Percentiles rank a stretch among this genome's conserved stretches.
Evolutionary conservation across 257 asterid species (phyloP).

Genomic region (Orobanche coerulescens): DNA sequence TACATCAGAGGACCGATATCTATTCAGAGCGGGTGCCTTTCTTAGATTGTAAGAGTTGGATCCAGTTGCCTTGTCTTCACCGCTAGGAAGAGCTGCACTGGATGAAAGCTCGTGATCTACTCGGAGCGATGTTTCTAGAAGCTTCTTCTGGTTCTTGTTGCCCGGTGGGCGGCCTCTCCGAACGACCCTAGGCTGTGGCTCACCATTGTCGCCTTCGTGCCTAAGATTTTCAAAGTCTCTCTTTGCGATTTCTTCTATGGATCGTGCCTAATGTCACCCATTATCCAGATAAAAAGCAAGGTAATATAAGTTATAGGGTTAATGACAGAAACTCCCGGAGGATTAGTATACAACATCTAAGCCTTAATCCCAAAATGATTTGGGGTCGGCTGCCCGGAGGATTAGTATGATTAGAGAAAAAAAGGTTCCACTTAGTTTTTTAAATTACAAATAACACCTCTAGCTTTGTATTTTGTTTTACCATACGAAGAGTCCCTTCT

Average conservation of each 20-base stretch:
- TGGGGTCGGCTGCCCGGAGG: too few relatives aligned
- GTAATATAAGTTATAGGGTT: not conserved
- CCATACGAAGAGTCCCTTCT: too few relatives aligned
- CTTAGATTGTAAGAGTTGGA: constrained; percentile 75
- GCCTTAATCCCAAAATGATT: too few relatives aligned
- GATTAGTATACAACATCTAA: too few relatives aligned
- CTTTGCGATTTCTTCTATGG: constrained; percentile 77
- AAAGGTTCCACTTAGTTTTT: not conserved
- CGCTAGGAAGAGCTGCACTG: constrained; percentile 47
- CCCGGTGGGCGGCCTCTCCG: constrained; percentile 96
- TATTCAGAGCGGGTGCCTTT: constrained; percentile 44
- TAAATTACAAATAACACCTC: not conserved
- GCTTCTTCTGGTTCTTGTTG: constrained; percentile 62
- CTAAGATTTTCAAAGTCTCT: constrained; percentile 78
- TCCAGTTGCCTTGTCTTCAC: constrained; percentile 53
- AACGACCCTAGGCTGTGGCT: constrained; percentile 85
- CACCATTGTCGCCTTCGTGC: constrained; percentile 87
- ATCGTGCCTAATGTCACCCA: constrained; percentile 53
- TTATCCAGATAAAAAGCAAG: constrained; percentile 17
- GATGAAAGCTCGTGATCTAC: constrained; percentile 49
- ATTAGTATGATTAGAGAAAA: not conserved
- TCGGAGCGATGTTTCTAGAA: constrained; percentile 46
- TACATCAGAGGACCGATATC: constrained; percentile 44
- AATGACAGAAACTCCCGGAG: too few relatives aligned
- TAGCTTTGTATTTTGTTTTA: not conserved